Percentiles rank a stretch among this genome's conserved stretches.
These are phyloP conservation scores for Pseudognaphalium luteoalbum DNA, from an alignment of 129 eudicot species.

Conservation along the genomic window DNA sequence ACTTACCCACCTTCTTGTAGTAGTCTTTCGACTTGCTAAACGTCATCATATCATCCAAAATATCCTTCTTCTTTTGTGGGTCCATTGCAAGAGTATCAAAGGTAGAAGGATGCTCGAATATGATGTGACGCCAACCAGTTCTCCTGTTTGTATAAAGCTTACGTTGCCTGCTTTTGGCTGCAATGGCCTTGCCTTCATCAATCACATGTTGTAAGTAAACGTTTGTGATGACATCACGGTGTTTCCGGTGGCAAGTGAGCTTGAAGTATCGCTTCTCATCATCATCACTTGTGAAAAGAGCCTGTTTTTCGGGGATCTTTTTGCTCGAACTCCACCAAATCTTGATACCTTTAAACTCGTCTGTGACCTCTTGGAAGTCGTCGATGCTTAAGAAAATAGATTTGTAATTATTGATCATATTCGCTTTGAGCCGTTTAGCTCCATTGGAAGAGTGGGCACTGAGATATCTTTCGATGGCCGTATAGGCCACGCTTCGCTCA, in stretches of 20 bases:
- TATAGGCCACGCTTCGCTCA: slow-evolving; percentile 2
- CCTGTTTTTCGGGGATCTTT: background rate
- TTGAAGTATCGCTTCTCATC: slow-evolving; percentile 22
- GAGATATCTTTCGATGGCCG: slow-evolving; percentile 1
- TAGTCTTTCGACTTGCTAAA: slow-evolving; percentile 33
- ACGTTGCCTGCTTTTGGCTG: slow-evolving; percentile 17
- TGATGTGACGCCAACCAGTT: background rate
- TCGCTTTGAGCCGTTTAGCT: slow-evolving; percentile 14
- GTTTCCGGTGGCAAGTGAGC: slow-evolving; percentile 21
- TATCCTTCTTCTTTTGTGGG: slow-evolving; percentile 33
- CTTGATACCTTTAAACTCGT: slow-evolving; percentile 11
- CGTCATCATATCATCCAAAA: slow-evolving; percentile 24
- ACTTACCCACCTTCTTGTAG: slow-evolving; percentile 36
- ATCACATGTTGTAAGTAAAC: slow-evolving; percentile 29
- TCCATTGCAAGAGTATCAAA: slow-evolving; percentile 45
- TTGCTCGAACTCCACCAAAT: slow-evolving; percentile 27
- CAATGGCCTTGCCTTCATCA: slow-evolving; percentile 31
- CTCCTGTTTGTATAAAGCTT: slow-evolving; percentile 30
- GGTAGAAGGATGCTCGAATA: slow-evolving; percentile 35
- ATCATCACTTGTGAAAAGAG: slow-evolving; percentile 2
- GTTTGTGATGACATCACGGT: slow-evolving; percentile 19
- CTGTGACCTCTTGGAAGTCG: slow-evolving; percentile 6
- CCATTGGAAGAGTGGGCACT: background rate
- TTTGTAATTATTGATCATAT: background rate
- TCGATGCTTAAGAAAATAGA: slow-evolving; percentile 6